A percentile compares a stretch with the other conserved stretches of the same genome.
Evolutionary conservation across 768 basidiomycete genomes (phyloP).

Genomic region (Strobilomyces confusus): DNA sequence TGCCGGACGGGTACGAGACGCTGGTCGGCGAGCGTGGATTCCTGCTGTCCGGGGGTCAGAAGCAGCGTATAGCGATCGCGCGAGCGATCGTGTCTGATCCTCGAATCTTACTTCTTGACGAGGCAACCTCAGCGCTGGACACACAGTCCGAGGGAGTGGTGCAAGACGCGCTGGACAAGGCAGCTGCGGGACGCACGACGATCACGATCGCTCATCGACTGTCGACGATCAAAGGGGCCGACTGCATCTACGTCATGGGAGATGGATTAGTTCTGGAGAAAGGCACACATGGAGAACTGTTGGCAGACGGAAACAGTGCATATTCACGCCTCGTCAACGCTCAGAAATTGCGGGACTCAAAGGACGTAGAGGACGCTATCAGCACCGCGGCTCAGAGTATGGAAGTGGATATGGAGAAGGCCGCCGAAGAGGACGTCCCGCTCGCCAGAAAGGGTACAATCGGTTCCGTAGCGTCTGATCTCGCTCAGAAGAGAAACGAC

Average conservation of each 20-base stretch:
- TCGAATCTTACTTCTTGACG: constrained; percentile 81
- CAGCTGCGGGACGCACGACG: constrained; percentile 71
- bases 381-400: constrained; percentile 15
- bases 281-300: constrained; percentile 72
- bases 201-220: constrained; percentile 79
- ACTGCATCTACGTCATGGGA: constrained; percentile 87
- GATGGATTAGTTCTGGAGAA: constrained; percentile 76
- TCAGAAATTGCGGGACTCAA: constrained; percentile 66
- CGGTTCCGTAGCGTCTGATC: constrained; percentile 36
- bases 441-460: constrained; percentile 36
- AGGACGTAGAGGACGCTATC: constrained; percentile 27
- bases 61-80: constrained; percentile 86
- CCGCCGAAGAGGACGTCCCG: constrained; percentile 55
- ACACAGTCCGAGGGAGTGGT: constrained; percentile 86
- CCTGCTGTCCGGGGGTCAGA: constrained; percentile 81
- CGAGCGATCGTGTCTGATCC: constrained; percentile 85
- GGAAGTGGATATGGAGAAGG: constrained; percentile 54
- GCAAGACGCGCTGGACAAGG: constrained; percentile 87
- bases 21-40: constrained; percentile 88
- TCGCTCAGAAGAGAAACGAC: constrained; percentile 48
- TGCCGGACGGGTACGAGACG: constrained; percentile 80
- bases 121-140: constrained; percentile 87
- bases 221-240: constrained; percentile 82
- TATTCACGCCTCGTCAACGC: constrained; percentile 76
- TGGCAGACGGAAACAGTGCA: constrained; percentile 54